Evolutionary conservation across 2,329 filamentous ascomycete genomes (phyloP).

Genomic region (Fusarium solani-melongenae): DNA sequence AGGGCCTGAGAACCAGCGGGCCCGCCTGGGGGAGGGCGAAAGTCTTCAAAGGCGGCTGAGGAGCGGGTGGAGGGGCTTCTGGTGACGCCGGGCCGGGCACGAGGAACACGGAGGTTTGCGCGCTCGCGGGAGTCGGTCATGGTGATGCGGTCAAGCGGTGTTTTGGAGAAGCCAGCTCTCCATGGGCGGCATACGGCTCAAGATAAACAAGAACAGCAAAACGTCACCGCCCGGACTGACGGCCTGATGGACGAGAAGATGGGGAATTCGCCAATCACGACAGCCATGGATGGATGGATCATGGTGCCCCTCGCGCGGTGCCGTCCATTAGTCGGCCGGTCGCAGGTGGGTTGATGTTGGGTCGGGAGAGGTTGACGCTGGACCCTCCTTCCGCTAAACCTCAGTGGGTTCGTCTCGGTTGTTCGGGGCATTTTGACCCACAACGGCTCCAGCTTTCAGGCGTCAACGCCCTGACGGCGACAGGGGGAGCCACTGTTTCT

Average conservation of each 20-base stretch:
- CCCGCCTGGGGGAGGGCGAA: conserved; percentile 28
- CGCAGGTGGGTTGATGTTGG: conserved; percentile 28
- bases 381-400: background rate
- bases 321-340: conserved; percentile 9
- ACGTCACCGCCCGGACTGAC: conserved; percentile 29
- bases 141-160: conserved; percentile 12
- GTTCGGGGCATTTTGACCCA: conserved; percentile 16
- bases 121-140: conserved; percentile 43
- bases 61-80: conserved; percentile 42
- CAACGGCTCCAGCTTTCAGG: conserved; percentile 27
- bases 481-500: background rate
- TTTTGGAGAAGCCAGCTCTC: conserved; percentile 16
- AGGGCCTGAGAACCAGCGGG: conserved; percentile 39
- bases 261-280: conserved; percentile 40
- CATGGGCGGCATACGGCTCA: background rate
- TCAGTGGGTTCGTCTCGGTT: conserved; percentile 2
- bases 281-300: conserved; percentile 28
- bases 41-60: conserved; percentile 37
- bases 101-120: conserved; percentile 45
- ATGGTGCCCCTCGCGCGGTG: conserved; percentile 24
- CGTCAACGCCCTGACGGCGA: background rate
- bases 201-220: background rate
- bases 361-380: background rate
- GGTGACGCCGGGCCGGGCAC: conserved; percentile 31
- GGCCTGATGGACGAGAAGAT: conserved; percentile 8